A percentile compares a stretch with the other conserved stretches of the same genome.
Evolutionary conservation across 148 eudicot genomes (phyloP).

Genomic region (Nyssa sinensis): DNA sequence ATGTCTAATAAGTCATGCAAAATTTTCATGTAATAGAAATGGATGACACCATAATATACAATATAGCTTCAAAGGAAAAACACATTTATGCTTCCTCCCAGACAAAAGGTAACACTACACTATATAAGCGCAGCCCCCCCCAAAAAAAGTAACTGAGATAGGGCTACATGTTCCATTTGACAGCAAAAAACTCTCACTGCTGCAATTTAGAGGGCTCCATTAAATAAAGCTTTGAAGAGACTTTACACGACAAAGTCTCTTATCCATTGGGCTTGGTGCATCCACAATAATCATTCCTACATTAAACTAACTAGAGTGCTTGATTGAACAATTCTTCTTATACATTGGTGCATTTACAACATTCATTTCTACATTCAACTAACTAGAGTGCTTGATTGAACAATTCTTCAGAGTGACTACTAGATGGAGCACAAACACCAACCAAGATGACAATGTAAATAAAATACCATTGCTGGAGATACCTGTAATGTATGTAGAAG

Average conservation of each 20-base stretch:
- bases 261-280: background rate
- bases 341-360: no score
- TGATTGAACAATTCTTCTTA: background rate
- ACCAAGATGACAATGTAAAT: background rate
- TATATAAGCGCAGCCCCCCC: no score
- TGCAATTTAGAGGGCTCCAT: no score
- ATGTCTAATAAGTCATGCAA: no score
- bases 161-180: background rate
- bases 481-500: slow-evolving; percentile 97
- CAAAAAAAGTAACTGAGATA: no score
- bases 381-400: background rate
- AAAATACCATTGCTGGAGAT: background rate
- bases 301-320: background rate
- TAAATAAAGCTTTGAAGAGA: no score
- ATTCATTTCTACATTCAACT: background rate
- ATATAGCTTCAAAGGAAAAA: background rate
- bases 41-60: no score
- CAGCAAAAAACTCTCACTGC: no score
- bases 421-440: background rate
- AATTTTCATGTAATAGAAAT: no score
- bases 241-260: background rate
- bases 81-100: no score
- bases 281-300: no score
- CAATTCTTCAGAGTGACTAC: background rate
- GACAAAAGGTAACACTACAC: no score